Evolutionary conservation across 768 basidiomycete species (phyloP).

Genomic region (Pleurotus sapidus): DNA sequence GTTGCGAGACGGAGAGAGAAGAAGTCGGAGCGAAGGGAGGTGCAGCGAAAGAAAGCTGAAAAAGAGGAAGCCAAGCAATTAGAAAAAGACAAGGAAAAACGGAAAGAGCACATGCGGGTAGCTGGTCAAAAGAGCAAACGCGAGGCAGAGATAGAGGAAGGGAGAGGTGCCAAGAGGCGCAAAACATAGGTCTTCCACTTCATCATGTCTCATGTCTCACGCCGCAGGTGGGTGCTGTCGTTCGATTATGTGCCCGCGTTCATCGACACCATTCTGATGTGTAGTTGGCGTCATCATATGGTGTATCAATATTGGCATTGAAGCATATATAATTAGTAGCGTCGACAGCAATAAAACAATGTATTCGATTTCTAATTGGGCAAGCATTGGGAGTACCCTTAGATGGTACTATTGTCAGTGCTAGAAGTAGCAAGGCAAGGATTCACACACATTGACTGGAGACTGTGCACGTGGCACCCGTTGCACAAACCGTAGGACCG

Average conservation of each 20-base stretch:
- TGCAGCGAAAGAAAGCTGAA: constrained; percentile 67
- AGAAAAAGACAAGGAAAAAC: constrained; percentile 74
- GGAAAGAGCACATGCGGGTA: constrained; percentile 72
- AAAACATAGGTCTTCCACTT: constrained; percentile 28
- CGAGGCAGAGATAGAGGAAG: constrained; percentile 58
- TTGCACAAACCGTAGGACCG: constrained; percentile 36
- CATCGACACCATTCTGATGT: too few species aligned
- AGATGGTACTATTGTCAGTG: not conserved
- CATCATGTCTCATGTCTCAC: too few species aligned
- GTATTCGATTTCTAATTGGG: not conserved
- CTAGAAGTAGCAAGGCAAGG: not conserved
- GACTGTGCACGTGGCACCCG: constrained; percentile 32
- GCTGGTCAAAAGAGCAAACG: constrained; percentile 73
- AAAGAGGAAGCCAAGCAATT: constrained; percentile 60
- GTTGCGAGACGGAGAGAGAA: constrained; percentile 75
- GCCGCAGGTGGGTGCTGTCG: too few species aligned
- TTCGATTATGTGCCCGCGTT: too few species aligned
- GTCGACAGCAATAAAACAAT: too few species aligned
- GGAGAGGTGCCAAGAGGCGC: constrained; percentile 50
- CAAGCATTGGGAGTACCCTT: not conserved
- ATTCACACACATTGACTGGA: constrained; percentile 36
- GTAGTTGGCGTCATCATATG: not conserved
- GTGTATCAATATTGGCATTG: too few species aligned
- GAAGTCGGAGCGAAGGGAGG: constrained; percentile 74
- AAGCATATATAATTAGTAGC: too few species aligned